A percentile compares a stretch with the other conserved stretches of the same genome.
Evolutionary conservation across 2,329 filamentous ascomycete genomes (phyloP).

Genomic region (Calonectria henricotiae): DNA sequence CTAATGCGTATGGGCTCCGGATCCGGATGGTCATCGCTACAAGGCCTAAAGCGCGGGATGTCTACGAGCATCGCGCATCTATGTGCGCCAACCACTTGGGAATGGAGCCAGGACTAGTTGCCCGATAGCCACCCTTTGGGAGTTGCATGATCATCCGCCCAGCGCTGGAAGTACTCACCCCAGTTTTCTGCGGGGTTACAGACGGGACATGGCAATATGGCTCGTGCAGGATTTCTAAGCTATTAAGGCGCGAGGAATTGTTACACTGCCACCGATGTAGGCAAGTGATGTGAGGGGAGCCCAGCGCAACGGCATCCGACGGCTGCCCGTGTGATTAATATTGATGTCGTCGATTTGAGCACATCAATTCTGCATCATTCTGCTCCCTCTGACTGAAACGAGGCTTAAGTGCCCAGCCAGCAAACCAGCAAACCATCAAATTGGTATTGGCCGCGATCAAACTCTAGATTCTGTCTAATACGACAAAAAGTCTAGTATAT

Average conservation of each 20-base stretch:
- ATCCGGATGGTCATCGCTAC: constrained; percentile 40
- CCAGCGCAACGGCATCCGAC: constrained; percentile 19
- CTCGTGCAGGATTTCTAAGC: constrained; percentile 41
- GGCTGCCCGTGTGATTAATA: constrained; percentile 11
- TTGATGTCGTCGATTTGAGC: background rate
- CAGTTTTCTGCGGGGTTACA: constrained; percentile 30
- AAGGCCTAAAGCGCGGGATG: constrained; percentile 43
- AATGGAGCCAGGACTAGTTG: constrained; percentile 36
- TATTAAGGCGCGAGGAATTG: constrained; percentile 42
- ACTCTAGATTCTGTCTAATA: constrained; percentile 10
- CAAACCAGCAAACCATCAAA: background rate
- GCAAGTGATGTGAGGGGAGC: constrained; percentile 31
- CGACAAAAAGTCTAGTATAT: constrained; percentile 23
- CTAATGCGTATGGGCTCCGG: constrained; percentile 42
- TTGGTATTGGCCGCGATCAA: background rate
- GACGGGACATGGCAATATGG: constrained; percentile 26
- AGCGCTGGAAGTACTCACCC: constrained; percentile 12
- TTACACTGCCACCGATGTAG: constrained; percentile 35
- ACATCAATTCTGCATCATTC: constrained; percentile 5
- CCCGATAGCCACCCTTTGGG: constrained; percentile 35
- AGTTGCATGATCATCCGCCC: constrained; percentile 22
- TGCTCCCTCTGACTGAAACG: background rate
- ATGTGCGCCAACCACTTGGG: constrained; percentile 36
- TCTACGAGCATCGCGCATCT: constrained; percentile 41
- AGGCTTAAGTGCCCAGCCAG: background rate